Base-by-base conservation (phyloP, 345 rosid species). In the Iberis pinnata region DNA sequence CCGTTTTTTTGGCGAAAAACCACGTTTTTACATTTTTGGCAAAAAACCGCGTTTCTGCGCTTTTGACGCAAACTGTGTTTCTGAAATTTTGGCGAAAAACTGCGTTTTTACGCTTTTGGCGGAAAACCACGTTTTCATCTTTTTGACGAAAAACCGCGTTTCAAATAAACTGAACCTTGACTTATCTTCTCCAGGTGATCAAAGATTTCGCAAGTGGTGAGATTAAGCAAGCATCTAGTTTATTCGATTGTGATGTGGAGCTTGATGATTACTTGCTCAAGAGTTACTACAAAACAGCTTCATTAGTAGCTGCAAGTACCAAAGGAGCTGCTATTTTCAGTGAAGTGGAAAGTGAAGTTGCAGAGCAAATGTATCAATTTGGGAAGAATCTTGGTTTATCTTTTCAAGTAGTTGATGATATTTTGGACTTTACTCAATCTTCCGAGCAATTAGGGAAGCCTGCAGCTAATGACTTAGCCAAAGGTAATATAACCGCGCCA, bases 161-260 rank as follows among this genome's bases (percentile, higher is more conserved):
- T n/a, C n/a, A n/a, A n/a, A n/a, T n/a, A n/a, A n/a, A n/a, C 24
- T 62, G 55, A 60, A 37, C 49, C 63, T 56, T 27, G 44, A 19
- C 40, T 41, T 24, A 18, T 32, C n/a, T 13, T 46, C 46, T 11
- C 78, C 80, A 92, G 93, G 96, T 92, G 37, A 92, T 92, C 57
- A 88, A 92, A 74, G 98, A 92, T 70, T 92, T 92, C 50, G 98
- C 98, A 0, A 92, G 96, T 33, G 96, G 96, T 50, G 98, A 92
- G 80, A 92, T 92, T 67, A 88, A 83, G 79, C 98, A 92, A 68
- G 96, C 95, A 31, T 85, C 96, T 2, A 83, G 84, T 66, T 69
- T 92, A 70, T 92, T 92, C n/a, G 93, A 92, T 58, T 88, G 95
- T 26, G 87, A 88, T 27, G 31, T 79, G 0, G 53, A 78, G 58